A percentile compares a stretch with the other conserved stretches of the same genome.
These are phyloP conservation scores for Rosa hybrid DNA, from an alignment of 331 rosid species.

Conservation along the genomic window DNA sequence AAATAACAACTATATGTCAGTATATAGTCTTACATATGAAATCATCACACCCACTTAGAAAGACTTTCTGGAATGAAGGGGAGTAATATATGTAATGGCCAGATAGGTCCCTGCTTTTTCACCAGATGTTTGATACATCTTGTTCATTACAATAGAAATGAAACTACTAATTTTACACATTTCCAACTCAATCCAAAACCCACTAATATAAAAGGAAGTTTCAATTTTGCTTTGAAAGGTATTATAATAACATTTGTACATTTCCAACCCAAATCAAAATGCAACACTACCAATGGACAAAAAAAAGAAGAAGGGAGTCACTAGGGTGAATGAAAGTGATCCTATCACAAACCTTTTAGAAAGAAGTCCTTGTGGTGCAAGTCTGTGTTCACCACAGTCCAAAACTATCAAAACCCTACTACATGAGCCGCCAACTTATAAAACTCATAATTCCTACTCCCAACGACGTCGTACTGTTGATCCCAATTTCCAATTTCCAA, in stretches of 20 bases:
- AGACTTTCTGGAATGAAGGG: too few relatives aligned
- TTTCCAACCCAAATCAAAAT: neutral
- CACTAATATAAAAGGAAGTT: neutral
- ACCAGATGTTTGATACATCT: too few relatives aligned
- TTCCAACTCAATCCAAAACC: too few relatives aligned
- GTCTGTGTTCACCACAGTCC: neutral
- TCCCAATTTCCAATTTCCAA: neutral
- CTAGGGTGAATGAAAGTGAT: neutral
- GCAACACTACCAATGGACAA: neutral
- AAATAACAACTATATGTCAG: too few relatives aligned
- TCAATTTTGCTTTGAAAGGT: neutral
- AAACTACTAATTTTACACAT: too few relatives aligned
- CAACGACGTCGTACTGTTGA: constrained; percentile 10
- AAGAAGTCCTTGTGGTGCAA: neutral
- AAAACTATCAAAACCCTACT: neutral
- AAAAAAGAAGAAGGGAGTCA: too few relatives aligned
- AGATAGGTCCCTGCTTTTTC: too few relatives aligned
- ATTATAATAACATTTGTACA: neutral
- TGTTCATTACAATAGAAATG: too few relatives aligned
- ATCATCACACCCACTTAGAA: too few relatives aligned
- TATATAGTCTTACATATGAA: too few relatives aligned
- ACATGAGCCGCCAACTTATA: neutral
- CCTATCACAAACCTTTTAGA: neutral
- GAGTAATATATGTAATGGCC: too few relatives aligned
- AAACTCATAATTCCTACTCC: neutral